Base-by-base conservation (phyloP, 257 asterid species). In the Solanum sejunctum region DNA sequence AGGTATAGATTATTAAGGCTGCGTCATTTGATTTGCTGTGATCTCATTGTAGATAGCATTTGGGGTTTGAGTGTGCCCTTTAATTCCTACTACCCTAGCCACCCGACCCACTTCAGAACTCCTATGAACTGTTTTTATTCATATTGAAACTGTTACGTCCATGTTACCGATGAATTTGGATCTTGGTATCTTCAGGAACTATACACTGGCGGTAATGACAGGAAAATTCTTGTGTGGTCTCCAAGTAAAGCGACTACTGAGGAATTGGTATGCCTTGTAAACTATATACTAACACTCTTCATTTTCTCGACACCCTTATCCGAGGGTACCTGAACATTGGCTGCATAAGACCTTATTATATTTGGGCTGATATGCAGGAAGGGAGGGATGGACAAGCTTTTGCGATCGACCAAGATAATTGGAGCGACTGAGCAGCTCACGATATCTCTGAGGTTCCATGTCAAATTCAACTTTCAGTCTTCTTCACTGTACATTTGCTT, bases 191-290 rank as follows among this genome's bases (percentile, higher is more conserved):
- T 88, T 83, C 86, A 96, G 99, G 99, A 94, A 88, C 88, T 96
- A 66, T 94, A 92, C 82, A 93, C 97, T 0, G 98, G 98, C 56
- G 93, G 94, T 45, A 94, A 88, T 86, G 99, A 94, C 85, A 85
- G 98, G 86, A 93, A 94, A 88, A 94, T 96, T 83, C 98, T 96
- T 52, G 98, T 92, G 15, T 96, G 99, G 99, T 92, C 99, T 79
- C 98, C 99, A 21, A 75, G 94, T 84, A 91, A 86, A 63, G 66
- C 55, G 49, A 81, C 83, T 66, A 77, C 89, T 43, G 91, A 70
- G 81, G 98, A 94, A 88, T 84, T 85, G 93, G 99, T 95, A 90
- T 7, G 61, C 82, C 64, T 78, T 77, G 39, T 52, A 61, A 60
- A 60, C 58, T 5, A 52, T 70, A 9, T 28, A 28, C 16, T 43